Base-by-base conservation (phyloP, 176 grass and related monocot genomes). In the Zoysia japonica region DNA sequence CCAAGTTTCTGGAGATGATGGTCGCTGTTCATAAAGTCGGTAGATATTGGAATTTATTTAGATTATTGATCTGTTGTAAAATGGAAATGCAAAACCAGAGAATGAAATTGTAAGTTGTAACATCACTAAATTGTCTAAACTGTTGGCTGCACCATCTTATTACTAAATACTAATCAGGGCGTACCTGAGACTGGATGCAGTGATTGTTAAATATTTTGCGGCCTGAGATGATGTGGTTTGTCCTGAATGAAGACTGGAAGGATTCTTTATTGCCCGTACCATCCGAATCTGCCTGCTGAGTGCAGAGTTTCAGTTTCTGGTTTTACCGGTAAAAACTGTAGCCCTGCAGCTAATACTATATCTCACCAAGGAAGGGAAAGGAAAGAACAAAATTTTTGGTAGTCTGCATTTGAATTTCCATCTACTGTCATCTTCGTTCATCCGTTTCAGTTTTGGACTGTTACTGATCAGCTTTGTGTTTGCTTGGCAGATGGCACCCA, bases 1-100 rank as follows among this genome's bases (percentile, higher is more conserved):
- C 74, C 61, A 2, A 50, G 82, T 45, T 79, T 68, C 51, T 57
- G 80, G 86, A 20, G 80, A 73, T 79, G 86, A 88, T 40, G 35
- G 51, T 17, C 45, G 45, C 38, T 37, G 43, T 28, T 79, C 35
- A 11, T 35, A 12, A 47, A 61, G 67, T 78, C 60, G 60, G 37
- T 66, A 71, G 20, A 8, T 72, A n/a, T 42, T 4, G 61, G 15
- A 16, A 0, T 67, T 28, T 15, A 53, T 38, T 12, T 17, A 74
- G 52, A 43, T 13, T 74, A 40, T 67, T 15, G 39, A 65, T 36
- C 16, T 73, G 80, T 66, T 82, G 48, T 66, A 65, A 3, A 56
- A 68, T 1, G 6, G 6, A 9, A 79, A 44, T 43, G 63, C 9
- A 44, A 44, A n/a, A 40, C 65, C 0, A 5, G 11, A 67, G 28